Percentiles rank a stretch among this genome's conserved stretches.
These are phyloP conservation scores for Murraya koenigii DNA, from an alignment of 345 rosid genomes.

Conservation along the genomic window DNA sequence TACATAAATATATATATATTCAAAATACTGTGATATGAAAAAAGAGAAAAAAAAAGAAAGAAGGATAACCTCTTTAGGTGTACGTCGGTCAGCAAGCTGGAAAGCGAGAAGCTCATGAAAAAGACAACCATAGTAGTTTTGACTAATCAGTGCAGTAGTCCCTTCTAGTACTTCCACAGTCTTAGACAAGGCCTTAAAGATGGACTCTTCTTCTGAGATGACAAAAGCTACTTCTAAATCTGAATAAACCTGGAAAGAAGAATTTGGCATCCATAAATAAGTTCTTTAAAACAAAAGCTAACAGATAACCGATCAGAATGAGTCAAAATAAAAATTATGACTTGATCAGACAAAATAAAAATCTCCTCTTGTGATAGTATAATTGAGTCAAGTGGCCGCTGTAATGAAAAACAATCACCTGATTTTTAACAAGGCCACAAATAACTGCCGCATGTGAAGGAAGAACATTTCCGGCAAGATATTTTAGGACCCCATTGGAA, in stretches of 20 bases:
- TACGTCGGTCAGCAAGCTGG: constrained; percentile 84
- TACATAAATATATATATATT: no score
- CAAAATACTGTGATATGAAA: background rate
- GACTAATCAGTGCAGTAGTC: constrained; percentile 76
- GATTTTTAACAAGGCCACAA: constrained; percentile 88
- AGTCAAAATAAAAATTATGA: constrained; percentile 1
- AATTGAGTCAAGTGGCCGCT: background rate
- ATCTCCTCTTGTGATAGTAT: background rate
- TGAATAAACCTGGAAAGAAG: no score
- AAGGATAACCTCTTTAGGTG: constrained; percentile 59
- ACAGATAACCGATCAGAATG: background rate
- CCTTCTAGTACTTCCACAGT: no score
- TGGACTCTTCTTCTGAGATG: no score
- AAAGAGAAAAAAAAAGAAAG: background rate
- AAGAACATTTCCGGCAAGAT: no score
- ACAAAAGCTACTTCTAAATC: no score
- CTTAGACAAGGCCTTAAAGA: no score
- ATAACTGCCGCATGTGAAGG: no score
- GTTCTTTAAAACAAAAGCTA: constrained; percentile 12
- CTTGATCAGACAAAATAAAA: constrained; percentile 13
- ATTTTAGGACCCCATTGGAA: no score
- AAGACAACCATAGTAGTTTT: constrained; percentile 84
- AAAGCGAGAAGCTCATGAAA: constrained; percentile 95
- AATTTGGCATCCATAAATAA: no score
- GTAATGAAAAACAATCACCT: constrained; percentile 39